Evolutionary conservation across 345 rosid genomes (phyloP), one percentile per base, ranked within the genome.

Genomic region (Erysimum cheiranthoides): DNA sequence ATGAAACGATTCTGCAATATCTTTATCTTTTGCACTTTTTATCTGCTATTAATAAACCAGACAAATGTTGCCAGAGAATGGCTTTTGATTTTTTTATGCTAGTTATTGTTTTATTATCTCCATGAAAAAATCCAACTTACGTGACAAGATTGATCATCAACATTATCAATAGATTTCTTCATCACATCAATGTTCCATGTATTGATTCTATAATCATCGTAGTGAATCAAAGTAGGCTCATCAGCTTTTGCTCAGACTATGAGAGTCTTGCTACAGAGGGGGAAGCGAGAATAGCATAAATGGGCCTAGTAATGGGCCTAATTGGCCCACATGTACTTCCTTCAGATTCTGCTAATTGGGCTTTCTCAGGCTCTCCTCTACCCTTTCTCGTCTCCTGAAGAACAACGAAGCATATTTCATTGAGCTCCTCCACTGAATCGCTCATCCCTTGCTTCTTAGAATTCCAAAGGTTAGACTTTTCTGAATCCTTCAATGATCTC

Each of bases 401-500:
- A 64, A 73, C 35, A 73, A 51, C 45, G 45, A 73, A 66, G 7
- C 60, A 35, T 17, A 8, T 38, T 9, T 47, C 78, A 17, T 74
- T 60, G 67, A 58, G 67, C 67, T 67, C 39, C 61, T 59, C 52
- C 46, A 49, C 68, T 67, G 79, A 67, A 67, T 75, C 61, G 46
- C 54, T 27, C 63, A 8, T 46, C 68, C 9, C 56, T 58, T 10
- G 36, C 18, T 50, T 68, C 38, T 60, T 68, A 57, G 58, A 66
- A 31, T 30, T 66, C 47, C 27, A 39, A 74, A 78, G 81, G 81
- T 78, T 40, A 72, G 73, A 25, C 51, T 10, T 4, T 66, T 66
- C 73, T 78, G 63, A 59, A 18, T 51, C 69, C 27, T 51, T 66
- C 7, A 16, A 5, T 17, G 69, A 31, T 78, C 10, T 11, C 17